Evolutionary conservation across 2,329 filamentous ascomycete species (phyloP), one percentile per base, ranked within the genome.

Genomic region (Diaporthe aspalathi): DNA sequence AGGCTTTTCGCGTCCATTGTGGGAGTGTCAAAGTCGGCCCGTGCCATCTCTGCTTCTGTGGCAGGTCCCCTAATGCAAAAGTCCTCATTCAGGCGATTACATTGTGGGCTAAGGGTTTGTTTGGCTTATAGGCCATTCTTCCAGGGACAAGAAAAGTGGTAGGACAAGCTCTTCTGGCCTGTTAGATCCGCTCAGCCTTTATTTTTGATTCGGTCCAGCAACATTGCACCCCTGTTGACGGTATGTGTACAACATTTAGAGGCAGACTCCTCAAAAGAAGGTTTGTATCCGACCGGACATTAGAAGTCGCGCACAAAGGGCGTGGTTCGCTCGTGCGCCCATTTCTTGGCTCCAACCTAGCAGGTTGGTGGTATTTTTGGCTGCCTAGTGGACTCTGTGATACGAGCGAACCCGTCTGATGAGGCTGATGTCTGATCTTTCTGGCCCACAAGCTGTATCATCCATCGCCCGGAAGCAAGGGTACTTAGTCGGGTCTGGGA

Each of bases 401-500:
- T 65, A 65, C 60, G 8, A 50, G 17, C 43, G 43, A 63, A 5
- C 4, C 38, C 16, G 22, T 22, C 45, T 50, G 60, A 27, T 65
- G 60, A 49, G 29, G 60, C 45, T 65, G 60, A 35, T 38, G 27
- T 38, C 29, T 65, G 35, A 50, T 49, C 43, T 50, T 32, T 49
- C 27, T 65, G 60, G 60, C 60, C 60, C 60, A 50, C 45, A 50
- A 65, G 24, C 60, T 65, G 60, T 49, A 65, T 65, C 45, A 65
- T 49, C 43, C n/a, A 50, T 38, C 50, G 60, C 24, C 60, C 50
- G 60, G n/a, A 38, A 24, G 54, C 45, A 65, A 38, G 60, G 45
- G 29, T 65, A 3, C n/a, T 32, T 65, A 3, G 14, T 32, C 45
- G 45, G n/a, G 29, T 47, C 60, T 65, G 60, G 29, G 45, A 65